A percentile compares a stretch with the other conserved stretches of the same genome.
These are phyloP conservation scores for Prinsepia uniflora DNA, from an alignment of 306 rosid species.

Conservation along the genomic window DNA sequence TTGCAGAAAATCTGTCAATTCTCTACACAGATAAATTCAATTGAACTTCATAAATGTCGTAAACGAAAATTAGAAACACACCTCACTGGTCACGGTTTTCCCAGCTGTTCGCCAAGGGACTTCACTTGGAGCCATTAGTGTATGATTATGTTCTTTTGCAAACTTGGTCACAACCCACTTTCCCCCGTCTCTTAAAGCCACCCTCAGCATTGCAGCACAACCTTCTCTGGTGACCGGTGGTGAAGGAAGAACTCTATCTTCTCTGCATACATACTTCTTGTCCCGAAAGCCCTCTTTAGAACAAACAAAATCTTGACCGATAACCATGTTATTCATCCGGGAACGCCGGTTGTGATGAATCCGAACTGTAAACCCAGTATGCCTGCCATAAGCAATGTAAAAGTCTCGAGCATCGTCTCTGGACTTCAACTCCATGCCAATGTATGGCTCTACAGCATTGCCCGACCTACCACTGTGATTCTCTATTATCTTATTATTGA, in stretches of 20 bases:
- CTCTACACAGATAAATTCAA: neutral
- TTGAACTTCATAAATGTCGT: neutral
- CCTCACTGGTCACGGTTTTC: conserved; percentile 20
- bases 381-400: conserved; percentile 25
- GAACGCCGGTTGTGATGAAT: conserved; percentile 30
- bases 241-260: conserved; percentile 33
- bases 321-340: conserved; percentile 24
- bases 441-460: conserved; percentile 8
- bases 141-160: conserved; percentile 19
- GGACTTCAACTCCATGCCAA: conserved; percentile 26
- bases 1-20: neutral
- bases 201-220: conserved; percentile 26
- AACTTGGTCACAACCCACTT: conserved; percentile 29
- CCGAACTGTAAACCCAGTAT: conserved; percentile 19
- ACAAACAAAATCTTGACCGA: conserved; percentile 30
- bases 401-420: conserved; percentile 28
- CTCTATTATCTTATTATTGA: neutral
- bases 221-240: conserved; percentile 31
- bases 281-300: conserved; percentile 29
- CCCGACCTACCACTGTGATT: neutral
- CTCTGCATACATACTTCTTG: conserved; percentile 22
- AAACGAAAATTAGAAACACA: conserved; percentile 11
- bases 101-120: conserved; percentile 26
- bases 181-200: conserved; percentile 28
- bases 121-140: conserved; percentile 25